Evolutionary conservation across 371 early-diverging fungal genomes (phyloP).

Genomic region (Mortierella sp.): DNA sequence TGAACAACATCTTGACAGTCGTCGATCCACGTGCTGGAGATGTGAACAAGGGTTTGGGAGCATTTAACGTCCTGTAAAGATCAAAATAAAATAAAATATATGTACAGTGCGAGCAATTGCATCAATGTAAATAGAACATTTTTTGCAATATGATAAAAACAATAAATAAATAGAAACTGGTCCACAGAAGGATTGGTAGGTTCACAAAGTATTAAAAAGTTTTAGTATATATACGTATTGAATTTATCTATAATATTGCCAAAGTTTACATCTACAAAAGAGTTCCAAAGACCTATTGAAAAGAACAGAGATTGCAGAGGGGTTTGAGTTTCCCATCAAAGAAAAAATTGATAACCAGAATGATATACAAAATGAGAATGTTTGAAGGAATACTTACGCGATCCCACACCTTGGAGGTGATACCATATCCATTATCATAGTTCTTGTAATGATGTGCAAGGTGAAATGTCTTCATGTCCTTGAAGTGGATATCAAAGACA

Average conservation of each 20-base stretch:
- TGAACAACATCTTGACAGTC: slow-evolving; percentile 66
- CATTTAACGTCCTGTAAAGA: slow-evolving; percentile 63
- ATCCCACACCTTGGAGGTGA: slow-evolving; percentile 95
- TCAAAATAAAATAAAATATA: background rate
- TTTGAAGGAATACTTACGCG: slow-evolving; percentile 58
- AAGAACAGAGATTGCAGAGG: too few relatives aligned
- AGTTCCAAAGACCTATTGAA: slow-evolving; percentile 40
- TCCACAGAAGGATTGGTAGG: too few relatives aligned
- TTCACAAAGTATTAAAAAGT: background rate
- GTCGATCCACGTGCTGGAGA: slow-evolving; percentile 63
- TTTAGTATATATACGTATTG: background rate
- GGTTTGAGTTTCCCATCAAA: too few relatives aligned
- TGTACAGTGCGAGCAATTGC: too few relatives aligned
- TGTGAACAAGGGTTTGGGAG: slow-evolving; percentile 60
- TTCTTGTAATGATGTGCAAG: slow-evolving; percentile 96
- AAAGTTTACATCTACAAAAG: slow-evolving; percentile 37
- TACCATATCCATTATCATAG: slow-evolving; percentile 89
- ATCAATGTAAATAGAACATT: too few relatives aligned
- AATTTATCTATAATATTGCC: background rate
- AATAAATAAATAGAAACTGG: background rate
- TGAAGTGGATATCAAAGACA: slow-evolving; percentile 76
- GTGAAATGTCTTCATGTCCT: slow-evolving; percentile 93
- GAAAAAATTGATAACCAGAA: background rate
- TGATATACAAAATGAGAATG: background rate
- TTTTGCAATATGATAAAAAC: background rate